phyloP scores from a whole-genome alignment of 1,139 yeast species.

The Nakaseomyces uthaithaninus region DNA sequence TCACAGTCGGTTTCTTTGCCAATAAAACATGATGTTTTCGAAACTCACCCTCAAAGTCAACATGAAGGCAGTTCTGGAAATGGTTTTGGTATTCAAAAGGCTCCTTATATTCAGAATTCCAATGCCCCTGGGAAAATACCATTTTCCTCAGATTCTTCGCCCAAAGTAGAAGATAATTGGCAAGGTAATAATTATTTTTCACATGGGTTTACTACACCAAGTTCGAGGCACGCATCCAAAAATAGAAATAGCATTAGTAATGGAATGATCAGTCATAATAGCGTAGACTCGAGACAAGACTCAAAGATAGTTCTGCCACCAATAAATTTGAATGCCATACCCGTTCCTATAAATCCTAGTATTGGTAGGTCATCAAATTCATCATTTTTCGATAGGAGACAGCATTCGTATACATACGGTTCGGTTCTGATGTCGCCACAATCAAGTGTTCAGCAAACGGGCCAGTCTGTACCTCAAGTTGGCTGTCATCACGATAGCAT shows the following conservation, averaged over 20 bases:
- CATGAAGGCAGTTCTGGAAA: neutral
- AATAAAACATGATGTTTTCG: neutral
- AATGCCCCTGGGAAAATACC: neutral
- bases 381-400: neutral
- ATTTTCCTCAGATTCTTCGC: slow-evolving; percentile 1
- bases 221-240: neutral
- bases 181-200: neutral
- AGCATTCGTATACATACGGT: slow-evolving; percentile 4
- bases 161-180: neutral
- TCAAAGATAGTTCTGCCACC: slow-evolving; percentile 5
- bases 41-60: neutral
- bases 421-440: slow-evolving; percentile 1
- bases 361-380: neutral
- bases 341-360: neutral
- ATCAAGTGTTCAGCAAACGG: neutral
- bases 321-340: slow-evolving; percentile 4
- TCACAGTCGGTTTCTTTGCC: slow-evolving; percentile 4
- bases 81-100: too few species aligned
- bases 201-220: neutral
- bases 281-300: neutral
- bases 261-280: neutral
- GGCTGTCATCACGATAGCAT: neutral
- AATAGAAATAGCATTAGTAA: slow-evolving; percentile 4
- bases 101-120: neutral
- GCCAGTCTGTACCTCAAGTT: neutral